Evolutionary conservation across 176 grass and related monocot genomes (phyloP).

Genomic region (Phoenix dactylifera): DNA sequence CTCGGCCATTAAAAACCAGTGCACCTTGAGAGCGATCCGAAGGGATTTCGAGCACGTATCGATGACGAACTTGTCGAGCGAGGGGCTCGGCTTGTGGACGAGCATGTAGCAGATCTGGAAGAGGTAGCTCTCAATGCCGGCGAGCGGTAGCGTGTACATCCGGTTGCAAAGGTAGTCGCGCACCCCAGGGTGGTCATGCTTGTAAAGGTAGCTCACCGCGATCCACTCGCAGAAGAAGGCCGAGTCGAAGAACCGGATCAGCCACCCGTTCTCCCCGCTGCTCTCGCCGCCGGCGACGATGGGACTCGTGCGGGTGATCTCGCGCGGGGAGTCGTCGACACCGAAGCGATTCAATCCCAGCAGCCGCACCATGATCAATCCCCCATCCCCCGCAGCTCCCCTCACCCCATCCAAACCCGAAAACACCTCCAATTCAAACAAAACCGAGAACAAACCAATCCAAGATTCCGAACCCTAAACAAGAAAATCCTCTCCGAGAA

Average conservation of each 20-base stretch:
- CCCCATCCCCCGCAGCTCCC: slow-evolving; percentile 11
- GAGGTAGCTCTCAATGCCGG: slow-evolving; percentile 83
- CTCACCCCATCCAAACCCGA: slow-evolving; percentile 8
- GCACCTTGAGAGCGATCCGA: slow-evolving; percentile 91
- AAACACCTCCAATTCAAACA: background rate
- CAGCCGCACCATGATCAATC: slow-evolving; percentile 74
- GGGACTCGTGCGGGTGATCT: slow-evolving; percentile 48
- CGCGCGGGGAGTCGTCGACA: slow-evolving; percentile 80
- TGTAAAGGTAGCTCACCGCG: slow-evolving; percentile 99
- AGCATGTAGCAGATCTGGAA: slow-evolving; percentile 99
- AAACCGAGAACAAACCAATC: slow-evolving; percentile 4
- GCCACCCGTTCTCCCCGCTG: slow-evolving; percentile 44
- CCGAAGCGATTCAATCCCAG: slow-evolving; percentile 62
- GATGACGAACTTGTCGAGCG: slow-evolving; percentile 86
- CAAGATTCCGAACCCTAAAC: slow-evolving; percentile 24
- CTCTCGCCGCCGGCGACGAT: slow-evolving; percentile 54
- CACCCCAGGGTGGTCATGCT: slow-evolving; percentile 85
- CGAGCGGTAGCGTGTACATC: slow-evolving; percentile 92
- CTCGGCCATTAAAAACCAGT: slow-evolving; percentile 85
- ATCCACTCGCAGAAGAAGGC: slow-evolving; percentile 99
- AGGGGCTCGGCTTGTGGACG: slow-evolving; percentile 92
- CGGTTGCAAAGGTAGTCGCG: slow-evolving; percentile 98
- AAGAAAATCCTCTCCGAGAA: slow-evolving; percentile 3
- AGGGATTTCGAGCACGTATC: slow-evolving; percentile 78
- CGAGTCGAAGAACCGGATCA: slow-evolving; percentile 97